These are phyloP conservation scores for Suillus variegatus DNA, from an alignment of 768 basidiomycete species.

Conservation along the genomic window DNA sequence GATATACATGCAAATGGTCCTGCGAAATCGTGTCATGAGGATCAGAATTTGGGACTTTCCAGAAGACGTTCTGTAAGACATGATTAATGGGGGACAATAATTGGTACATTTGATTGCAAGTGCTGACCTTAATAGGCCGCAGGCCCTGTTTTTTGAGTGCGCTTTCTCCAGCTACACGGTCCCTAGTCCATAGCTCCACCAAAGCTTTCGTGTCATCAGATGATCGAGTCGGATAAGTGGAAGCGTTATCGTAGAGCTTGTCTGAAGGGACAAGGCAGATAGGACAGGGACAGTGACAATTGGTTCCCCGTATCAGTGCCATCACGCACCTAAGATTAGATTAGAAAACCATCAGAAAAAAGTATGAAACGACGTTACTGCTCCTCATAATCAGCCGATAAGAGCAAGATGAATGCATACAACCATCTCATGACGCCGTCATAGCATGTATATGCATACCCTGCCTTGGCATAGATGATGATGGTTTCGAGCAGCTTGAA, in stretches of 20 bases:
- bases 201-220: constrained; percentile 16
- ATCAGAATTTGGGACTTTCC: constrained; percentile 34
- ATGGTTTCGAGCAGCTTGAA: constrained; percentile 30
- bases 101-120: too few relatives aligned
- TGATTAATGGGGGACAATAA: too few relatives aligned
- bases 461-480: constrained; percentile 19
- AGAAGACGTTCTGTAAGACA: constrained; percentile 37
- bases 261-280: constrained; percentile 35
- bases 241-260: constrained; percentile 22
- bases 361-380: constrained; percentile 28
- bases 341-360: background rate
- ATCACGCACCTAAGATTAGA: constrained; percentile 34
- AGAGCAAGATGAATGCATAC: constrained; percentile 37
- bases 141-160: constrained; percentile 16
- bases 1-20: constrained; percentile 41
- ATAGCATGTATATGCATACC: constrained; percentile 25
- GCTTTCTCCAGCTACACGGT: constrained; percentile 14
- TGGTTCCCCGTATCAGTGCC: constrained; percentile 33
- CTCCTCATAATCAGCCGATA: constrained; percentile 46
- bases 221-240: constrained; percentile 8
- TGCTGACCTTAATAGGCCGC: constrained; percentile 6
- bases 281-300: constrained; percentile 34
- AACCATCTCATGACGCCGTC: constrained; percentile 30
- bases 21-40: constrained; percentile 35
- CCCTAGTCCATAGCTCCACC: constrained; percentile 19